Evolutionary conservation across 2,329 filamentous ascomycete genomes (phyloP), one percentile per base, ranked within the genome.

Genomic region (Cladosporium sp.): DNA sequence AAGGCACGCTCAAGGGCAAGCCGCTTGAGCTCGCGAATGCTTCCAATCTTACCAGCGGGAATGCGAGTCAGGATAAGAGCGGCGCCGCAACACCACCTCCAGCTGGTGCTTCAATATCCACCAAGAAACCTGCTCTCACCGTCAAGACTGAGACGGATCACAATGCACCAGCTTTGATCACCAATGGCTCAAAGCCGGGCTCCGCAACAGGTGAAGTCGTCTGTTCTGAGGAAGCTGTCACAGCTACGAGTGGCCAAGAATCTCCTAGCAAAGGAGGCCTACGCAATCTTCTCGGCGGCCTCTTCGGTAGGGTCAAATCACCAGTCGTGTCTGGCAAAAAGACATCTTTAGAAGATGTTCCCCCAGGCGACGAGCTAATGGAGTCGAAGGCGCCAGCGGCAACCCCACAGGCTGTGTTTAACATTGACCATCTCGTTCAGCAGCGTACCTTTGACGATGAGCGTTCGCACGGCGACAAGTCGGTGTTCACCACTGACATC

Each of bases 181-280:
- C 34, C 11, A 8, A 12, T 11, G 10, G 14, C 7, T 36, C 58
- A 15, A 41, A 28, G 24, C 7, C 14, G 7, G 44, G 12, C 32
- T 41, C 59, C 18, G 26, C 51, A 21, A 28, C 59, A 8, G n/a
- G n/a, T 3, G 47, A 62, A 7, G 4, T 32, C 21, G 24, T 3
- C 1, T 10, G n/a, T 21, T n/a, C 12, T 21, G 41, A 51, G 4
- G 41, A 47, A 4, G 49, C 32, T 41, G 32, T 18, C 21, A 10
- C 26, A n/a, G 36, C 61, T 34, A n/a, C 21, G 4, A 44, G 51
- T 34, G 51, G 36, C 7, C 61, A 64, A 47, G 51, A 38, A 10
- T 64, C 61, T 24, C 61, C 61, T 21, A 57, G 51, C 61, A 64
- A 64, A 54, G 49, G 61, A 44, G 51, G 49, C 49, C 26, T 64